A percentile compares a stretch with the other conserved stretches of the same genome.
phyloP scores from a whole-genome alignment of 2,329 filamentous ascomycete species.

The Onygenales sp. region DNA sequence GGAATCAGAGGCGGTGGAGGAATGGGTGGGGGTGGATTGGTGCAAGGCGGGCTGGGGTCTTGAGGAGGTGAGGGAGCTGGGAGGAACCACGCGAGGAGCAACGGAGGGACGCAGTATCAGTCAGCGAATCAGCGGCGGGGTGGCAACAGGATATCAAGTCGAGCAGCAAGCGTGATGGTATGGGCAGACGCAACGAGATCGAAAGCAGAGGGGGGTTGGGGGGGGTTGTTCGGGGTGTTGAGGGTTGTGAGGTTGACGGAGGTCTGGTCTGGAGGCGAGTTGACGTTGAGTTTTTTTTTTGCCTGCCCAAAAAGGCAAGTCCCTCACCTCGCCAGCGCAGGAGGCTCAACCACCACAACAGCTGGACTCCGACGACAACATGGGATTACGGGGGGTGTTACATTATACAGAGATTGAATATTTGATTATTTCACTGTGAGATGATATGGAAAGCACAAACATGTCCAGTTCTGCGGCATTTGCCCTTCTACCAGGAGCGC shows the following conservation, averaged over 20 bases:
- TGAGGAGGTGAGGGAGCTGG: slow-evolving; percentile 2
- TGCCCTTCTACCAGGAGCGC: too few relatives aligned
- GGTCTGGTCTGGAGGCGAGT: not conserved
- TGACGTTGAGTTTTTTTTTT: slow-evolving; percentile 5
- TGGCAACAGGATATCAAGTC: not conserved
- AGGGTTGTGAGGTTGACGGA: not conserved
- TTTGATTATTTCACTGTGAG: not conserved
- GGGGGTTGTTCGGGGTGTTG: not conserved
- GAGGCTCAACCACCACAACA: not conserved
- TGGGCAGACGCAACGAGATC: not conserved
- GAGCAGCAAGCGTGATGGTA: not conserved
- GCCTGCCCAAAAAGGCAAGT: not conserved
- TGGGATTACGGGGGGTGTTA: not conserved
- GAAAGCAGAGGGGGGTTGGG: not conserved
- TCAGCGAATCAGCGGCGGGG: not conserved
- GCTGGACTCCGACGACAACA: not conserved
- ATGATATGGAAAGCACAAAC: too few relatives aligned
- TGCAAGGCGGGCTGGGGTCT: not conserved
- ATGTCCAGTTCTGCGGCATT: too few relatives aligned
- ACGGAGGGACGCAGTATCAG: not conserved
- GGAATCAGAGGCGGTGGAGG: not conserved
- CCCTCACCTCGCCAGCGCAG: not conserved
- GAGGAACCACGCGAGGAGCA: not conserved
- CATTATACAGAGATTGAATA: not conserved
- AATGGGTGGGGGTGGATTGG: not conserved